Evolutionary conservation across 2,329 filamentous ascomycete species (phyloP).

Genomic region (Neofusicoccum sp.): DNA sequence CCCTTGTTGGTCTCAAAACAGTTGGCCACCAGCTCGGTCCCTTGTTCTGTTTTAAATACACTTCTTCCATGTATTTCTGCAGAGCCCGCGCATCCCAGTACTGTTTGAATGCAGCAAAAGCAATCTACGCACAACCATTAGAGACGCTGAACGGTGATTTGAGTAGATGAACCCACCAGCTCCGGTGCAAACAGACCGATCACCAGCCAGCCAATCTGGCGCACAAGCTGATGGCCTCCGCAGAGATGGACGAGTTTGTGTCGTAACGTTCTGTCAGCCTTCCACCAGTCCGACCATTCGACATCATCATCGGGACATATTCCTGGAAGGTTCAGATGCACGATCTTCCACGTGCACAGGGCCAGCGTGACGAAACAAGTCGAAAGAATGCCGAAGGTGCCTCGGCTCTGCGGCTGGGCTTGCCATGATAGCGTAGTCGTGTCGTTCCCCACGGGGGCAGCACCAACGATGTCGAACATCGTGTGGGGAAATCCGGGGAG

Average conservation of each 20-base stretch:
- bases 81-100: neutral
- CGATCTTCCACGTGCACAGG: slow-evolving; percentile 23
- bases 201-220: slow-evolving; percentile 19
- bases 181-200: slow-evolving; percentile 22
- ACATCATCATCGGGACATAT: neutral
- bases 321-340: slow-evolving; percentile 24
- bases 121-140: neutral
- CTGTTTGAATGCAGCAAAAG: slow-evolving; percentile 20
- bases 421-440: slow-evolving; percentile 21
- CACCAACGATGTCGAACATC: neutral
- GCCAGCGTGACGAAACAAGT: slow-evolving; percentile 24
- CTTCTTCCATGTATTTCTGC: neutral
- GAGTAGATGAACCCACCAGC: neutral
- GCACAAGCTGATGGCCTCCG: slow-evolving; percentile 10
- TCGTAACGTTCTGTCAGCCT: neutral
- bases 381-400: slow-evolving; percentile 24
- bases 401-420: slow-evolving; percentile 21
- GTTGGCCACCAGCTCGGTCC: neutral
- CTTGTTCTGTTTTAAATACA: neutral
- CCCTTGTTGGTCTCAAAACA: neutral
- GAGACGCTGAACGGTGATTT: neutral
- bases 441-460: neutral
- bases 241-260: neutral
- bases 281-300: slow-evolving; percentile 1
- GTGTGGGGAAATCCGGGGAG: neutral